Percentiles rank a stretch among this genome's conserved stretches.
phyloP scores from a whole-genome alignment of 2,329 filamentous ascomycete genomes.

The Exophiala oligosperma region DNA sequence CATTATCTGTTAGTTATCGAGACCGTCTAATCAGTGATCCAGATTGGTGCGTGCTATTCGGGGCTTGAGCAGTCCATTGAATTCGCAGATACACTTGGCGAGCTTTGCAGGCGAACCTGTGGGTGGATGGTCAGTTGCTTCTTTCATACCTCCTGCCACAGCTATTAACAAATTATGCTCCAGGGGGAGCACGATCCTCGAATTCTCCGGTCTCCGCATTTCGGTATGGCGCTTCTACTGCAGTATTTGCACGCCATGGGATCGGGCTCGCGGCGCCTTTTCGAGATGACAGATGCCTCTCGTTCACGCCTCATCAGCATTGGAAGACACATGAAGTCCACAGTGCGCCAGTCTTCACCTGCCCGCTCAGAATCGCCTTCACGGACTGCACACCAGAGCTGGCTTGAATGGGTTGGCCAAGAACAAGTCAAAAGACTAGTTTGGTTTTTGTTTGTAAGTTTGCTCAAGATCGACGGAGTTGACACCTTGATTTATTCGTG shows the following conservation, averaged over 20 bases:
- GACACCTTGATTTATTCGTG: too few species aligned
- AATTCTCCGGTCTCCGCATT: conserved; percentile 4
- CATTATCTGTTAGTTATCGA: too few species aligned
- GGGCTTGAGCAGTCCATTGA: conserved; percentile 4
- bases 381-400: neutral
- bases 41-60: conserved; percentile 8
- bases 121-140: conserved; percentile 2
- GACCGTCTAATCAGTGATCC: too few species aligned
- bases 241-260: conserved; percentile 6
- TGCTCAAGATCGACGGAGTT: neutral
- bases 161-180: neutral
- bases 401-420: conserved; percentile 7
- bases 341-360: neutral
- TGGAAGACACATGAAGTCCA: conserved; percentile 2
- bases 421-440: conserved; percentile 4
- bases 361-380: neutral
- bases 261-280: conserved; percentile 8
- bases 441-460: conserved; percentile 11
- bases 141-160: neutral
- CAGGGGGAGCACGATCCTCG: conserved; percentile 6
- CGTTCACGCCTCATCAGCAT: conserved; percentile 8
- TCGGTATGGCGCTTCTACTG: conserved; percentile 3
- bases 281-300: conserved; percentile 7
- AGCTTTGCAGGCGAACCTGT: conserved; percentile 6
- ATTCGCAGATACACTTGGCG: conserved; percentile 3